Conservation (phyloP, 306 rosid genomes). For the Oemleria cerasiformis region DNA sequence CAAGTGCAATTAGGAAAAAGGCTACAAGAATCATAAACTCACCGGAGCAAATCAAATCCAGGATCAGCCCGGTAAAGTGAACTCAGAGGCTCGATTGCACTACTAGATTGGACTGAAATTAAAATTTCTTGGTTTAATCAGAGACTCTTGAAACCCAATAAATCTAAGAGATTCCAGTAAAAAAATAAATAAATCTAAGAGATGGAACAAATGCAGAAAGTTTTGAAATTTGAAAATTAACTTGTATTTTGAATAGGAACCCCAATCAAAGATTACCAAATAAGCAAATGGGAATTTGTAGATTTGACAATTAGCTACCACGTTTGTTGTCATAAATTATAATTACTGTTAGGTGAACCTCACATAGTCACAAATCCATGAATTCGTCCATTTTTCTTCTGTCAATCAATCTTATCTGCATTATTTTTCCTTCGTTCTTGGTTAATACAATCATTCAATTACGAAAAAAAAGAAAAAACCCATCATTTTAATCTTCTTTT, state of each 20-base stretch:
- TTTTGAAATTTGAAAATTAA: neutral
- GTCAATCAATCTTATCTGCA: neutral
- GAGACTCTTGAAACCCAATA: neutral
- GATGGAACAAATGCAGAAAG: conserved; percentile 3
- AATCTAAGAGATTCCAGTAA: neutral
- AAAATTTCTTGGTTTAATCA: neutral
- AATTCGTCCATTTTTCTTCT: neutral
- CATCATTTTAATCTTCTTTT: neutral
- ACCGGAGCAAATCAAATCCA: neutral
- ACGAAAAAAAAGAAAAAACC: neutral
- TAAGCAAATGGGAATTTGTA: neutral
- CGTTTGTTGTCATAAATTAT: neutral
- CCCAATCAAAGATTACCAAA: neutral
- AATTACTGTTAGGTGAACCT: conserved; percentile 2
- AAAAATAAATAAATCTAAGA: neutral
- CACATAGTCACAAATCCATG: neutral
- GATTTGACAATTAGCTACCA: neutral
- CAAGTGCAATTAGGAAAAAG: neutral
- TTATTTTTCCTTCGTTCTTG: neutral
- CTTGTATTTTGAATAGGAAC: neutral
- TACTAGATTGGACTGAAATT: neutral
- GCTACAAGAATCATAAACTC: neutral
- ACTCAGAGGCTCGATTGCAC: neutral
- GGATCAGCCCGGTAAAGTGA: neutral
- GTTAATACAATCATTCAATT: neutral